Conservation (phyloP, 176 grass and related monocot genomes). For the Ensete glaucum region DNA sequence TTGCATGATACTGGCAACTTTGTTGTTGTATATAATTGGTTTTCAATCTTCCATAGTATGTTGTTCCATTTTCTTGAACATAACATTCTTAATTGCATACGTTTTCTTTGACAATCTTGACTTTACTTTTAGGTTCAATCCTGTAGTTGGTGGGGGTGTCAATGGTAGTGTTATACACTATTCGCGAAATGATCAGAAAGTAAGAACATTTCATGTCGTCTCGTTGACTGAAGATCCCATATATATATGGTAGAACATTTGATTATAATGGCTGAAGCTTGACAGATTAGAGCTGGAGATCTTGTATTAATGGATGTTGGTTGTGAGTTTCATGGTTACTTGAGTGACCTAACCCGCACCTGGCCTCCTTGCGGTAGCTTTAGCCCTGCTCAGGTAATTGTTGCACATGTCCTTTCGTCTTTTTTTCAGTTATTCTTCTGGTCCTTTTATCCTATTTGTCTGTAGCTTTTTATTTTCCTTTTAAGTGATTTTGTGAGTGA, state of each 20-base stretch:
- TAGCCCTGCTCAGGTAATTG: conserved; percentile 63
- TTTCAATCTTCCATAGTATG: background rate
- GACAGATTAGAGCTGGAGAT: conserved; percentile 70
- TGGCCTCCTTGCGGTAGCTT: conserved; percentile 77
- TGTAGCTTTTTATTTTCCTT: background rate
- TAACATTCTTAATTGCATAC: too few species aligned
- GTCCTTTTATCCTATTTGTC: background rate
- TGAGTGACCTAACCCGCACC: conserved; percentile 81
- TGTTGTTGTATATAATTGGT: background rate
- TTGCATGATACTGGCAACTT: background rate
- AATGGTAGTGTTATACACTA: conserved; percentile 95
- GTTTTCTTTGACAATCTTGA: background rate
- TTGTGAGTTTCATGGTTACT: conserved; percentile 94
- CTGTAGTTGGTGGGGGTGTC: conserved; percentile 71
- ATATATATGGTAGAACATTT: conserved; percentile 33
- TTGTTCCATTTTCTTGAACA: background rate
- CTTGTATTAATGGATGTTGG: conserved; percentile 94
- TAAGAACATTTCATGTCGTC: conserved; percentile 17
- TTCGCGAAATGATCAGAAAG: conserved; percentile 77
- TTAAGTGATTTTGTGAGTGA: too few species aligned
- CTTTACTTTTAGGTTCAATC: conserved; percentile 70
- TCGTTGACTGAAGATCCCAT: conserved; percentile 5
- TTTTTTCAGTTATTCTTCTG: background rate
- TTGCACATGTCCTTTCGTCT: background rate
- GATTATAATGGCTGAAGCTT: conserved; percentile 25